phyloP scores from a whole-genome alignment of 2,329 filamentous ascomycete genomes.

The Aspergillus carbonarius region DNA sequence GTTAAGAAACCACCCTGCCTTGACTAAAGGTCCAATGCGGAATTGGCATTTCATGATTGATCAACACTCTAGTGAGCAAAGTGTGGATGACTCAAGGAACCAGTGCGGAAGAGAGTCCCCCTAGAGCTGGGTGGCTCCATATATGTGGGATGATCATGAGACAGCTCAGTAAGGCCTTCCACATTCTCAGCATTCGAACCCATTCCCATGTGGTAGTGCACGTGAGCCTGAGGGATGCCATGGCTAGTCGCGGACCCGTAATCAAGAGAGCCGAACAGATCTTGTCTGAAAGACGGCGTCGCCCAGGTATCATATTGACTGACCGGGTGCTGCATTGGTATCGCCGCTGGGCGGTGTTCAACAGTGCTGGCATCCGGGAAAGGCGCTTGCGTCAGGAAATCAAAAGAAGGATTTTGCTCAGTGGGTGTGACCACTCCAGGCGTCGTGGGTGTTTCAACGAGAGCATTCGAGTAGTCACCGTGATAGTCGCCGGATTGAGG shows the following conservation, averaged over 20 bases:
- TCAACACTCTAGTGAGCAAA: constrained; percentile 14
- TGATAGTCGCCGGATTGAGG: constrained; percentile 28
- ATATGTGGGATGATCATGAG: constrained; percentile 17
- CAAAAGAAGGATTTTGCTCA: constrained; percentile 30
- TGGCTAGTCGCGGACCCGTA: constrained; percentile 26
- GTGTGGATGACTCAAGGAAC: constrained; percentile 32
- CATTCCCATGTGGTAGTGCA: constrained; percentile 33
- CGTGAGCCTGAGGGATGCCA: constrained; percentile 24
- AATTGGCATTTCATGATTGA: not conserved
- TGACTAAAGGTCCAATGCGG: not conserved
- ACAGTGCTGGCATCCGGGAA: constrained; percentile 25
- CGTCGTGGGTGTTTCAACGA: constrained; percentile 28
- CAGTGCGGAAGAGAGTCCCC: constrained; percentile 31
- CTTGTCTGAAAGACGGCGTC: constrained; percentile 32
- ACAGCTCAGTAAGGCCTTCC: constrained; percentile 16
- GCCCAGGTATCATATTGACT: constrained; percentile 32
- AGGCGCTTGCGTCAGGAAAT: constrained; percentile 29
- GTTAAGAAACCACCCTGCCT: not conserved
- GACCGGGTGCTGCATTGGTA: constrained; percentile 22
- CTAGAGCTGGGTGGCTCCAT: constrained; percentile 21
- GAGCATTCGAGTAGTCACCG: constrained; percentile 28
- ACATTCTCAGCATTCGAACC: constrained; percentile 28
- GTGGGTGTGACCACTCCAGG: constrained; percentile 31
- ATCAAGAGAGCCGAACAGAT: constrained; percentile 34
- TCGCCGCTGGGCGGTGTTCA: constrained; percentile 20